Base-by-base conservation (phyloP, 2,329 filamentous ascomycete species). In the Thelonectria blattea region DNA sequence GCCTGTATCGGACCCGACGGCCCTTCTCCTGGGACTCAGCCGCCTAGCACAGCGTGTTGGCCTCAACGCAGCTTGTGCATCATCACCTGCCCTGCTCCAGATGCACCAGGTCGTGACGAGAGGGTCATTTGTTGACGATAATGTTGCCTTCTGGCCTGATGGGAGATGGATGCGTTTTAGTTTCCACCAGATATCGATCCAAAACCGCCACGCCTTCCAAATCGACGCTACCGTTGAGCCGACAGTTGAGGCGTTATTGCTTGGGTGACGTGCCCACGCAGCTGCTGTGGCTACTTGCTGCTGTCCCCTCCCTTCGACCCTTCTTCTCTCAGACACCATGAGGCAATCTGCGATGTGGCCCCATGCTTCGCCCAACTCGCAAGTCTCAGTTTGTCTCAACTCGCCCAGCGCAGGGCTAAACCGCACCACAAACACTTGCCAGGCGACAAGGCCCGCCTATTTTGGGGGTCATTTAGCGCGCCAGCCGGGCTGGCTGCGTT, bases 291-390 rank as follows among this genome's bases (percentile, higher is more conserved):
- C 27, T 30, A 30, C 27, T 6, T 30, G 18, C 9, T 20, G n/a
- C 15, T 18, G 41, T 43, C 24, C 53, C 22, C 43, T 56, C 54
- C 42, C 30, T 34, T 30, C 37, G 27, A 30, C 27, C 27, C 27
- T 30, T 27, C 58, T 37, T 37, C 22, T 15, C 34, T 37, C 49
- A 65, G 59, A 61, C 65, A 57, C 32, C 58, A 66, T 60, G 64
- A 67, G 63, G 57, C 60, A 67, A 69, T 70, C 62, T 67, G 61
- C 52, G 60, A 61, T 59, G 53, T 61, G 68, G 63, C 52, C 56
- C 62, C 61, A 56, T 65, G 61, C 27, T 42, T 43, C 32, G 30
- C 41, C 50, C 60, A 14, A 30, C 27, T 30, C 9, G 27, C 27
- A 30, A 45, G 60, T 56, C 37, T 45, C 27, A 59, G 56, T 50